Evolutionary conservation across 2,329 filamentous ascomycete genomes (phyloP), one percentile per base, ranked within the genome.

Genomic region (Cytospora paraplurivora): DNA sequence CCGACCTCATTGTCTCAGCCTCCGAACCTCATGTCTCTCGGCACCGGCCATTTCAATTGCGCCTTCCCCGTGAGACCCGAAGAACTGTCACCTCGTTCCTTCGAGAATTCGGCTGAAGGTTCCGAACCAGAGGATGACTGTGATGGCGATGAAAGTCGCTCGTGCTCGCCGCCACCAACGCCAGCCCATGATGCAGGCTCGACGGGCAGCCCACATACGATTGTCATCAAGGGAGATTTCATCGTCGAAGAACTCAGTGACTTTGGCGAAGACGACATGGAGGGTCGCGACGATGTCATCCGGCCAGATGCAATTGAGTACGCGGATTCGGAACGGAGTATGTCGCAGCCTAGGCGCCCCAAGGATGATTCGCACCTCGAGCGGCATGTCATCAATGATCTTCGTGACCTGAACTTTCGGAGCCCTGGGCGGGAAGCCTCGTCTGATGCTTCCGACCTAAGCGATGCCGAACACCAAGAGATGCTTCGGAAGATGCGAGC

Each of bases 281-380:
- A 74, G 49, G 79, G 80, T 5, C 76, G 76, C 19, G 70, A 77
- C 32, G 76, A 76, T 37, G 73, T 81, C 33, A 69, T 84, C 32
- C 74, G 71, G 11, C 82, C 82, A 0, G 74, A 76, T 13, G 76
- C 78, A 61, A 81, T 83, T 59, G 82, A 84, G 68, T 79, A 76
- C 44, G 71, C 76, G 44, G 72, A 74, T 13, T 76, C 79, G 15
- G 76, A 76, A 54, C 74, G 75, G 27, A 80, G 78, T 65, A 73
- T 76, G 19, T 44, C 41, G 10, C 41, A 19, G 17, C 17, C 41
- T 44, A 6, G 15, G 7, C 41, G 6, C 41, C 41, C 1, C 1
- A 6, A 17, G 10, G 41, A 44, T 5, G 69, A 67, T 33, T 69
- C 71, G 12, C 73, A 79, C 32, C 71, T 80, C 12, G 78, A 82